Conservation (phyloP, 495 filamentous ascomycete genomes). For the Oidiodendron maius region DNA sequence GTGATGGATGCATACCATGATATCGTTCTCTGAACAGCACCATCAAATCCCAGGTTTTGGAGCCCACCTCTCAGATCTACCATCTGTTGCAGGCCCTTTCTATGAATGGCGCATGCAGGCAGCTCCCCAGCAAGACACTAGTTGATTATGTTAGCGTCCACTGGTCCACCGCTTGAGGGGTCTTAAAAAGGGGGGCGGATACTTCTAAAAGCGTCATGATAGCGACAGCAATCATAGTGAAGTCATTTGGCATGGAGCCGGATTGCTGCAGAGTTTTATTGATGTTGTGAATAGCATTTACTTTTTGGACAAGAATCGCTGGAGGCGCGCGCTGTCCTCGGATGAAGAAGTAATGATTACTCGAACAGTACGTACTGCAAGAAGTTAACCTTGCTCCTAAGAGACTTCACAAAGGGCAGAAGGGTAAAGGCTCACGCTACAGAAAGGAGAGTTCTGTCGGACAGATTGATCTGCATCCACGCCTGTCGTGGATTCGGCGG, state of each 20-base stretch:
- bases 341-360: conserved; percentile 7
- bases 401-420: background rate
- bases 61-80: background rate
- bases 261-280: conserved; percentile 1
- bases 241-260: conserved; percentile 1
- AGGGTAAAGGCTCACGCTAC: conserved; percentile 1
- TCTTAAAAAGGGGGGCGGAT: too few relatives aligned
- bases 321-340: conserved; percentile 2
- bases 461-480: conserved; percentile 12
- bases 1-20: conserved; percentile 2
- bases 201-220: conserved; percentile 10
- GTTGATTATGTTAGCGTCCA: background rate
- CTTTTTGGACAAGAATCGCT: background rate
- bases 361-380: conserved; percentile 5
- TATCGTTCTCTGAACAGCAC: conserved; percentile 1
- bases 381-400: background rate
- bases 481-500: conserved; percentile 1
- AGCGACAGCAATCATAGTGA: conserved; percentile 3
- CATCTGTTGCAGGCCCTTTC: conserved; percentile 7
- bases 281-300: conserved; percentile 6
- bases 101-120: conserved; percentile 1
- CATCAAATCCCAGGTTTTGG: conserved; percentile 5
- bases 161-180: background rate
- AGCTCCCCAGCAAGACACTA: conserved; percentile 4
- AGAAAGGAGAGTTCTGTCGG: conserved; percentile 7